Percentiles rank a stretch among this genome's conserved stretches.
These are phyloP conservation scores for Pugionium dolabratum DNA, from an alignment of 345 rosid genomes.

Conservation along the genomic window DNA sequence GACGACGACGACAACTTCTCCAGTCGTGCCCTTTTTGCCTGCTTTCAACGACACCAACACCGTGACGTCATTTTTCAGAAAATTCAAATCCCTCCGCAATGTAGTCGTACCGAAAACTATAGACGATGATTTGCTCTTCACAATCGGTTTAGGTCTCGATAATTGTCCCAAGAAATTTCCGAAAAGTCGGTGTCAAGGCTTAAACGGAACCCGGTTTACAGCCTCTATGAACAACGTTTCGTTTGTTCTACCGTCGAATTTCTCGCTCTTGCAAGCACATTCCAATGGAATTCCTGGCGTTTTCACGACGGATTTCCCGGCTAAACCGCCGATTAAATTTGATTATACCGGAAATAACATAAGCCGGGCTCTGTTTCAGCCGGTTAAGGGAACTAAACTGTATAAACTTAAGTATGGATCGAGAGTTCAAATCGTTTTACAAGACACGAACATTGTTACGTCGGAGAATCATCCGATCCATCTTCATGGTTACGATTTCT, in stretches of 20 bases:
- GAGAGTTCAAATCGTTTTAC: conserved; percentile 76
- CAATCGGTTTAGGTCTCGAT: conserved; percentile 74
- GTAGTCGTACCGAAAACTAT: conserved; percentile 66
- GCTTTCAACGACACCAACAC: conserved; percentile 77
- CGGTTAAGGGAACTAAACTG: conserved; percentile 61
- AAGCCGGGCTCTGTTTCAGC: conserved; percentile 67
- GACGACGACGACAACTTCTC: conserved; percentile 27
- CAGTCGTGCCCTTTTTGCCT: conserved; percentile 55
- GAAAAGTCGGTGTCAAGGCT: conserved; percentile 66
- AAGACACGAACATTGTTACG: conserved; percentile 77
- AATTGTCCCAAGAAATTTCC: conserved; percentile 61
- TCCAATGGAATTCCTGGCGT: conserved; percentile 64
- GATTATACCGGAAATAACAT: conserved; percentile 90
- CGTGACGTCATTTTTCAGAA: conserved; percentile 56
- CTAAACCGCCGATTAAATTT: conserved; percentile 59
- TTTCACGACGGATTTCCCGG: conserved; percentile 83
- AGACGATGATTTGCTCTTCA: conserved; percentile 71
- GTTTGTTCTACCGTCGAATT: conserved; percentile 64
- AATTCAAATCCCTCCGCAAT: conserved; percentile 52
- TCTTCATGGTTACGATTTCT: conserved; percentile 93
- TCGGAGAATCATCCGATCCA: conserved; percentile 94
- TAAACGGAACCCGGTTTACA: conserved; percentile 83
- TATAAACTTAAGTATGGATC: conserved; percentile 74
- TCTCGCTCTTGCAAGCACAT: conserved; percentile 79
- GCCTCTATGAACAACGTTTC: conserved; percentile 88